Conservation (phyloP, 2,329 filamentous ascomycete species). For the Clonostachys rosea region DNA sequence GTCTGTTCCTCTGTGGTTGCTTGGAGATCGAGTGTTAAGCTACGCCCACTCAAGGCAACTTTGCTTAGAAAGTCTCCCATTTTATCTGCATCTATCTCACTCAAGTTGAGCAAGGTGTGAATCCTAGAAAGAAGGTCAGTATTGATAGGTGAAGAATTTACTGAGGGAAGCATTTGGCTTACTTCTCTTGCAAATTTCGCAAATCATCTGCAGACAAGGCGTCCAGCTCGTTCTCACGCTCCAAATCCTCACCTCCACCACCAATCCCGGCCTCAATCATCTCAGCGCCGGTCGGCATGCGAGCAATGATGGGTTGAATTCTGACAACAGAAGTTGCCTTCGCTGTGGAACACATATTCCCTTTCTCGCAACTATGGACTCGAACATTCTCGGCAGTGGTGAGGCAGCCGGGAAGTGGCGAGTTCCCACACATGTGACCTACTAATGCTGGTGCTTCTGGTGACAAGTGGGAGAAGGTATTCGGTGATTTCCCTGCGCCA, state of each 20-base stretch:
- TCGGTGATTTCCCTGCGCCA: not conserved
- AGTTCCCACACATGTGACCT: constrained; percentile 74
- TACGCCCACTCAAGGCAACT: not conserved
- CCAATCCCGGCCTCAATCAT: constrained; percentile 73
- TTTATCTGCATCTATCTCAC: not conserved
- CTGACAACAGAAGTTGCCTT: constrained; percentile 54
- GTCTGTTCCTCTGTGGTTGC: no score
- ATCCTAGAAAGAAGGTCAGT: no score
- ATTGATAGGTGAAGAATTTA: not conserved
- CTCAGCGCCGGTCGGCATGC: constrained; percentile 52
- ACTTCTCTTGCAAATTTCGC: constrained; percentile 37
- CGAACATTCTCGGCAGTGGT: constrained; percentile 58
- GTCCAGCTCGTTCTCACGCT: constrained; percentile 63
- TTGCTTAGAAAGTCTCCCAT: not conserved
- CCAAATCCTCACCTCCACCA: constrained; percentile 73
- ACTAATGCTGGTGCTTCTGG: constrained; percentile 63
- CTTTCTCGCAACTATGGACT: constrained; percentile 84
- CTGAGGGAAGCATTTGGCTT: constrained; percentile 6
- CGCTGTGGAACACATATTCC: constrained; percentile 51
- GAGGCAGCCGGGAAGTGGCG: constrained; percentile 63
- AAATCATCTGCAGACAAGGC: constrained; percentile 48
- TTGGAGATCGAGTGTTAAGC: no score
- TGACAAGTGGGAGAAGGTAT: constrained; percentile 33
- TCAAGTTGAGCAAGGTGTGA: not conserved
- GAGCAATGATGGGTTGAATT: constrained; percentile 74